Percentiles rank a stretch among this genome's conserved stretches.
phyloP scores from a whole-genome alignment of 1,284 basidiomycete genomes.

The Wallemia mellicola region DNA sequence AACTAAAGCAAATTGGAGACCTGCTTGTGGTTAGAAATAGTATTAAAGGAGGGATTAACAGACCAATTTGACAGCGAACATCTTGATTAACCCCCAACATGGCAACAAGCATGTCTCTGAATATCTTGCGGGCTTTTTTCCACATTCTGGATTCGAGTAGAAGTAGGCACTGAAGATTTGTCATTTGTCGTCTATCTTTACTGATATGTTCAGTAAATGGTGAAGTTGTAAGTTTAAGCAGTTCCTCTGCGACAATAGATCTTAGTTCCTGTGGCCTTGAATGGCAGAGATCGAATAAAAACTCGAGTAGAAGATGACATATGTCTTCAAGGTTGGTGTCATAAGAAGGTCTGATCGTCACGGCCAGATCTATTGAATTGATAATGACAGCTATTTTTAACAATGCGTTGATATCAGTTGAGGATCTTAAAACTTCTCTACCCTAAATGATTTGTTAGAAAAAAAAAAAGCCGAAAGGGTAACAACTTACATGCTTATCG shows the following conservation, averaged over 20 bases:
- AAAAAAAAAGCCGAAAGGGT: conserved; percentile 1
- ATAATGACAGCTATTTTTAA: conserved; percentile 54
- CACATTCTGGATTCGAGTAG: conserved; percentile 49
- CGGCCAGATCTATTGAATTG: conserved; percentile 63
- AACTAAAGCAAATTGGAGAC: conserved; percentile 48
- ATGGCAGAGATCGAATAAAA: conserved; percentile 50
- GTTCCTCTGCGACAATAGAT: conserved; percentile 36
- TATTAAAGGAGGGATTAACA: conserved; percentile 8
- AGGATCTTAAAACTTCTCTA: conserved; percentile 55
- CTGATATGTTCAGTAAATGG: not conserved
- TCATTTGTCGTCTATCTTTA: conserved; percentile 3
- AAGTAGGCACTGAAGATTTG: conserved; percentile 39
- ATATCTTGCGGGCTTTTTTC: conserved; percentile 46
- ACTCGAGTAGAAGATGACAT: conserved; percentile 49
- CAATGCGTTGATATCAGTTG: conserved; percentile 31
- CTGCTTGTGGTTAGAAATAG: conserved; percentile 11
- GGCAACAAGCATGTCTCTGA: conserved; percentile 56
- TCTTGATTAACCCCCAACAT: conserved; percentile 38
- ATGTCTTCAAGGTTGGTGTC: conserved; percentile 76
- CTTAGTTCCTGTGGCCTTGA: conserved; percentile 28
- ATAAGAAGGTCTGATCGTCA: conserved; percentile 59
- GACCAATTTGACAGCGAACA: conserved; percentile 47
- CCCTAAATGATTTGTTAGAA: conserved; percentile 20
- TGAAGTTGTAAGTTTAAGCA: conserved; percentile 19
- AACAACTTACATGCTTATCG: conserved; percentile 26